Evolutionary conservation across 371 early-diverging fungal species (phyloP).

Genomic region (Apophysomyces trapeziformis): DNA sequence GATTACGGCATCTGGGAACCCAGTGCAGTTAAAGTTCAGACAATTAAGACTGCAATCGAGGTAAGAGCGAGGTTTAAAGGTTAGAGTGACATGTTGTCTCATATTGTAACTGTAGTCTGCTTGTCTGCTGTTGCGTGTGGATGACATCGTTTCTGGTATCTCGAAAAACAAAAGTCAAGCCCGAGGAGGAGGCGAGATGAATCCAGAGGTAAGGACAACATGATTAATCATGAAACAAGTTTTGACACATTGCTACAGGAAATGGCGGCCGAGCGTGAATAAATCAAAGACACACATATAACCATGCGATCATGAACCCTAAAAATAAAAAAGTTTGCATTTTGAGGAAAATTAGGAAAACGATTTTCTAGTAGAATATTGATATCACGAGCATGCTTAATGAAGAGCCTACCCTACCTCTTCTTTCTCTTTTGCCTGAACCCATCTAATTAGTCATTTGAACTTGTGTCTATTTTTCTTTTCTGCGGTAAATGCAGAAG

Average conservation of each 20-base stretch:
- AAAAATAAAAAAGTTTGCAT: slow-evolving; percentile 5
- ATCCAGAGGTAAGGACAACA: slow-evolving; percentile 17
- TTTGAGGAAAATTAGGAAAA: too few relatives aligned
- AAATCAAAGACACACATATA: slow-evolving; percentile 9
- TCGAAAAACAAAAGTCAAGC: slow-evolving; percentile 62
- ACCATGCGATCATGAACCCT: neutral
- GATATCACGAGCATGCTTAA: too few relatives aligned
- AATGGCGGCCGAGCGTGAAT: slow-evolving; percentile 15
- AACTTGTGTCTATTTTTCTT: too few relatives aligned
- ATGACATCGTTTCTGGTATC: slow-evolving; percentile 96
- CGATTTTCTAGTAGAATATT: too few relatives aligned
- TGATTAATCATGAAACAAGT: neutral
- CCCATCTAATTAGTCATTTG: too few relatives aligned
- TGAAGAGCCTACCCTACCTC: too few relatives aligned
- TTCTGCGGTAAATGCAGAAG: too few relatives aligned
- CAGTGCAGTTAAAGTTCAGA: slow-evolving; percentile 99
- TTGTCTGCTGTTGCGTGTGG: slow-evolving; percentile 92
- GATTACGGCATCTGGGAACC: slow-evolving; percentile 99
- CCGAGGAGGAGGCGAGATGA: slow-evolving; percentile 23
- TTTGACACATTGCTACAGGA: neutral
- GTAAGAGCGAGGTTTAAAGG: slow-evolving; percentile 30
- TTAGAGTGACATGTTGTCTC: neutral
- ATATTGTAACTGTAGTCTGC: slow-evolving; percentile 63
- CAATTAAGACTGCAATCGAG: slow-evolving; percentile 99
- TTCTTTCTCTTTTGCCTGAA: too few relatives aligned